Conservation (phyloP, 2,329 filamentous ascomycete species). For the Paecilomyces niveus region DNA sequence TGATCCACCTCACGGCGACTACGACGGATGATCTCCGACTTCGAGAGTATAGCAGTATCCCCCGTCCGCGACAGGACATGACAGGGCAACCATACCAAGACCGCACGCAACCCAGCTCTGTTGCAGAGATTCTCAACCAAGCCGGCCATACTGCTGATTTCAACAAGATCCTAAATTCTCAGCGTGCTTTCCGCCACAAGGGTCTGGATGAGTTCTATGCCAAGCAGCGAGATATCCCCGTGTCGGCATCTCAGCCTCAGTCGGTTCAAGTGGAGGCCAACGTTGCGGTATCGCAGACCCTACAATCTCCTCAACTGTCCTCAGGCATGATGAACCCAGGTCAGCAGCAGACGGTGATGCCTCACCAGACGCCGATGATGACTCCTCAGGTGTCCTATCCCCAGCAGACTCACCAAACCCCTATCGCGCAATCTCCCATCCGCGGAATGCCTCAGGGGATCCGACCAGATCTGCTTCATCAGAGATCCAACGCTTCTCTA, state of each 20-base stretch:
- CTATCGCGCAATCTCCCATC: conserved; percentile 66
- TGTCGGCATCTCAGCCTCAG: conserved; percentile 33
- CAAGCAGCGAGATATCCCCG: conserved; percentile 70
- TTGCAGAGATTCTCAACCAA: conserved; percentile 75
- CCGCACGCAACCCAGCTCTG: conserved; percentile 66
- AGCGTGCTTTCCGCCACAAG: conserved; percentile 69
- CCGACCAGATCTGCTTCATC: conserved; percentile 56
- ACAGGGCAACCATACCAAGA: conserved; percentile 84
- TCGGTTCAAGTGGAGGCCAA: conserved; percentile 24
- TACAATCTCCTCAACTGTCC: conserved; percentile 32
- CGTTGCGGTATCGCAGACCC: conserved; percentile 29
- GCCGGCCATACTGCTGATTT: conserved; percentile 84
- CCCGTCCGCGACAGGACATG: conserved; percentile 82
- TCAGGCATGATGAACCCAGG: conserved; percentile 26
- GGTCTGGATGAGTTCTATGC: conserved; percentile 79
- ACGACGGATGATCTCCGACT: conserved; percentile 69
- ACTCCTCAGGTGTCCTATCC: conserved; percentile 56
- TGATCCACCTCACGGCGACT: conserved; percentile 75
- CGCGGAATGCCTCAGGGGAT: conserved; percentile 59
- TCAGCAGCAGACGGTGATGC: conserved; percentile 28
- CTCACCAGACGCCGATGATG: conserved; percentile 40
- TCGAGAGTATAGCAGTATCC: conserved; percentile 75
- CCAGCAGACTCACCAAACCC: conserved; percentile 63
- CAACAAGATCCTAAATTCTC: conserved; percentile 75
- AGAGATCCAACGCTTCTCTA: conserved; percentile 54